Base-by-base conservation (phyloP, 2,329 filamentous ascomycete species). In the Microdochium trichocladiopsis region DNA sequence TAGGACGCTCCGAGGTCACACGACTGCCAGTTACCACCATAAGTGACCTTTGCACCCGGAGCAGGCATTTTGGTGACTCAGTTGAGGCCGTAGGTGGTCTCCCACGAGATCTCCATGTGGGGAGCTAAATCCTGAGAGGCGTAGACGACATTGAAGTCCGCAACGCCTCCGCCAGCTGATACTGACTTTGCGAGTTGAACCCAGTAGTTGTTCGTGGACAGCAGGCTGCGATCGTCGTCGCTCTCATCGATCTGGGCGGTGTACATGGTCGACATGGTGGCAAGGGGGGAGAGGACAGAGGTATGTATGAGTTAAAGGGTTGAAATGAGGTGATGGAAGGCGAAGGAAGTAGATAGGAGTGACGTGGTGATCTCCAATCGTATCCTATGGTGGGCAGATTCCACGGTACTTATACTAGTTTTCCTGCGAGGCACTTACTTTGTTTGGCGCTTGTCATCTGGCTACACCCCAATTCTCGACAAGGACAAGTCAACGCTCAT, bases 261-360 rank as follows among this genome's bases (percentile, higher is more conserved):
- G 28, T 33, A 33, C 8, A 14, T 33, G 28, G 28, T 33, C 28
- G 28, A 33, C 28, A 33, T 33, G 28, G 14, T 33, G 8, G 28
- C 28, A 33, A 14, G 28, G 28, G 8, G 14, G 14, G 21, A 47
- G 16, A 23, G 51, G 31, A 52, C 33, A 11, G 48, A 50, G 22
- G 49, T 52, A 21, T 52, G 49, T 24, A 49, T 24, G 22, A 43
- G 23, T n/a, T n/a, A n/a, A n/a, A n/a, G n/a, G n/a, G n/a, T n/a
- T n/a, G n/a, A n/a, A 43, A 47, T 28, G 24, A 9, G 23, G 41
- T 23, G 28, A 33, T 21, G 6, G 18, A 16, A 6, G 22, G 21
- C n/a, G 49, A 51, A 25, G 9, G 24, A 12, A 25, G 14, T 45
- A 45, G 18, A 45, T 45, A 14, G 48, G n/a, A 18, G 24, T 50